Evolutionary conservation across 2,329 filamentous ascomycete species (phyloP).

Genomic region (Lachnellula arida): DNA sequence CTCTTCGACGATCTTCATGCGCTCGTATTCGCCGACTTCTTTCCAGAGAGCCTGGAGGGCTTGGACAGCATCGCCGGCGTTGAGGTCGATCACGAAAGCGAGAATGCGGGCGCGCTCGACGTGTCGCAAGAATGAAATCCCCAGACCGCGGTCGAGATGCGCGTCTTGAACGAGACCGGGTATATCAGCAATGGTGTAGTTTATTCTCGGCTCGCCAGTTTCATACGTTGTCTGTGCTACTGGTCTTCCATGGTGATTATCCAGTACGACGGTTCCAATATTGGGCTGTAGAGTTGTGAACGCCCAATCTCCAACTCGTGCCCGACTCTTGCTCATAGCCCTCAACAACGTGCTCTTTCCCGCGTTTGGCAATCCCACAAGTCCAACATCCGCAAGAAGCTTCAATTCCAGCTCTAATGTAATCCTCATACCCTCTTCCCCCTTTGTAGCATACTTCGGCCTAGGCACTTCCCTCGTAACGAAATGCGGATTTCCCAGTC

Average conservation of each 20-base stretch:
- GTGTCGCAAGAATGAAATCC: conserved; percentile 87
- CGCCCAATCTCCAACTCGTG: conserved; percentile 88
- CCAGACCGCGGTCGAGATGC: conserved; percentile 85
- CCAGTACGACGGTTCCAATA: conserved; percentile 91
- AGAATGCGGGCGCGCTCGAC: conserved; percentile 91
- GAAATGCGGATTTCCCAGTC: conserved; percentile 91
- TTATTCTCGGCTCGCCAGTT: conserved; percentile 57
- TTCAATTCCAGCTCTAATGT: conserved; percentile 87
- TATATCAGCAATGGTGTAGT: conserved; percentile 93
- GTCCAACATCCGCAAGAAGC: conserved; percentile 87
- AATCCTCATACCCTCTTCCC: conserved; percentile 73
- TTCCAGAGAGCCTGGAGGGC: conserved; percentile 81
- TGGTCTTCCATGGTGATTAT: conserved; percentile 77
- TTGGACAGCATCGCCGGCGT: conserved; percentile 69
- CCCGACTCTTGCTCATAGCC: conserved; percentile 80
- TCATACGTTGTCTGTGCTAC: conserved; percentile 38
- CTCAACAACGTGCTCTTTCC: conserved; percentile 92
- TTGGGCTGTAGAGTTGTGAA: conserved; percentile 95
- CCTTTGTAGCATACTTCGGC: conserved; percentile 85
- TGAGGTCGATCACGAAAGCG: conserved; percentile 88
- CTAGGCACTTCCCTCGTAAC: conserved; percentile 67
- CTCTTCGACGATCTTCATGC: conserved; percentile 63
- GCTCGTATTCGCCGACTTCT: conserved; percentile 82
- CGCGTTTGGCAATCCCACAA: conserved; percentile 92
- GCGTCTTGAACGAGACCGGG: conserved; percentile 90